Evolutionary conservation across 306 rosid genomes (phyloP).

Genomic region (Fragaria iinumae): DNA sequence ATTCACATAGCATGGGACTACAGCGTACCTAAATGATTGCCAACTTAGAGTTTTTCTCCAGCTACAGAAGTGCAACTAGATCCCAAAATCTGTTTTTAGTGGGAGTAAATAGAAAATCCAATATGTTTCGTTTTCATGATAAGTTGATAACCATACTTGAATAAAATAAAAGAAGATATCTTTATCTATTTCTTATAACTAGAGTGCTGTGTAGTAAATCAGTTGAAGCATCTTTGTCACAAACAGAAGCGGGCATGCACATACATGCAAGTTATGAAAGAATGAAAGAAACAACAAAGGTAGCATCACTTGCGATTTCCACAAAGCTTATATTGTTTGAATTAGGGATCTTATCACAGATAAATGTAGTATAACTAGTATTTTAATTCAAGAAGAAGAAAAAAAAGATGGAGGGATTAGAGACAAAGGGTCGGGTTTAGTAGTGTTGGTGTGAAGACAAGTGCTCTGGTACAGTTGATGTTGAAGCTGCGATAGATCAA

Average conservation of each 20-base stretch:
- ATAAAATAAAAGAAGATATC: neutral
- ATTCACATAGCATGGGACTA: too few relatives aligned
- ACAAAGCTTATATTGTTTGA: neutral
- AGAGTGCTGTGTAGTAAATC: neutral
- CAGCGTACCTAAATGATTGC: neutral
- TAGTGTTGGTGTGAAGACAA: neutral
- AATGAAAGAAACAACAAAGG: conserved; percentile 9
- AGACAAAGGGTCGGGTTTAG: neutral
- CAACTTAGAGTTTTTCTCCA: neutral
- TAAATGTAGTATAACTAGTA: neutral
- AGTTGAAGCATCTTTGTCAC: conserved; percentile 3
- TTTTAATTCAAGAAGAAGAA: neutral
- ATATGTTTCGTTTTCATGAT: neutral
- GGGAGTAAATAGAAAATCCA: neutral
- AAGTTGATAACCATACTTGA: neutral
- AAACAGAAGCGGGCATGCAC: conserved; percentile 1
- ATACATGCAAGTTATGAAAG: conserved; percentile 1
- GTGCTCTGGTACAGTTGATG: neutral
- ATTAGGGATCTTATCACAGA: neutral
- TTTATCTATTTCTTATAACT: neutral
- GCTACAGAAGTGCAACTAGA: neutral
- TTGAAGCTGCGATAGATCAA: neutral
- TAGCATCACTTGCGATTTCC: conserved; percentile 15
- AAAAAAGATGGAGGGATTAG: neutral
- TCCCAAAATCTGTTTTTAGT: neutral